A percentile compares a stretch with the other conserved stretches of the same genome.
Evolutionary conservation across 208 protist species (phyloP).

Genomic region (Naegleria fowleri): DNA sequence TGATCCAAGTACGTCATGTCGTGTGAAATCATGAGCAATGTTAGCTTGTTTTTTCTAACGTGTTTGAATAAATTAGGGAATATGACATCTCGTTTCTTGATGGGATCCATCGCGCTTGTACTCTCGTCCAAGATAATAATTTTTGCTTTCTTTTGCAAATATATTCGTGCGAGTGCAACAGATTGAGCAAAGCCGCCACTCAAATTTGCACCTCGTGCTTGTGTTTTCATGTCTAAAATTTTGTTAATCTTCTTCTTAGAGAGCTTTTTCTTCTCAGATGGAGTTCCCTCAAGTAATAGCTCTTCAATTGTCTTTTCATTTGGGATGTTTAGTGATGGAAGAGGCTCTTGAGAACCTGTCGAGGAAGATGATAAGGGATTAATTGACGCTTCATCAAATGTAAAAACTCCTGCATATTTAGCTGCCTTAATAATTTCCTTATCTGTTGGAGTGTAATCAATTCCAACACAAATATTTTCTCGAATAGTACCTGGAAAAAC

Average conservation of each 20-base stretch:
- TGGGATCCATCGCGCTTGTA: slow-evolving; percentile 28
- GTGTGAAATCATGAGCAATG: slow-evolving; percentile 19
- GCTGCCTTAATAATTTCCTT: slow-evolving; percentile 25
- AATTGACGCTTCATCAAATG: slow-evolving; percentile 13
- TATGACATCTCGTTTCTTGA: slow-evolving; percentile 28
- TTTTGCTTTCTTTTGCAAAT: background rate
- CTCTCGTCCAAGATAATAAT: slow-evolving; percentile 26
- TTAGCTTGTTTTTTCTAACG: background rate
- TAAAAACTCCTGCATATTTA: slow-evolving; percentile 21
- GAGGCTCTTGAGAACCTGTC: background rate
- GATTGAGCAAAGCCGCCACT: slow-evolving; percentile 33
- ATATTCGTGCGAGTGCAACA: slow-evolving; percentile 24
- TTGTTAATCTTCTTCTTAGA: background rate
- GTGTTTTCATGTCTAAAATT: background rate
- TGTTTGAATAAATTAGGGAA: slow-evolving; percentile 22
- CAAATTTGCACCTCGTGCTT: slow-evolving; percentile 12
- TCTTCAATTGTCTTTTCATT: background rate
- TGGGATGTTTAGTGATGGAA: background rate
- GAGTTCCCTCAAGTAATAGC: background rate
- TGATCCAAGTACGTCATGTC: background rate
- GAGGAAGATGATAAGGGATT: background rate
- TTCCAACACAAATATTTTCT: slow-evolving; percentile 29
- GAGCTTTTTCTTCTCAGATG: background rate
- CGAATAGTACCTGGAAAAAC: slow-evolving; percentile 24
- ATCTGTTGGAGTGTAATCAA: background rate